Percentiles rank a stretch among this genome's conserved stretches.
phyloP scores from a whole-genome alignment of 2,329 filamentous ascomycete genomes.

The Calonectria pauciramosa region DNA sequence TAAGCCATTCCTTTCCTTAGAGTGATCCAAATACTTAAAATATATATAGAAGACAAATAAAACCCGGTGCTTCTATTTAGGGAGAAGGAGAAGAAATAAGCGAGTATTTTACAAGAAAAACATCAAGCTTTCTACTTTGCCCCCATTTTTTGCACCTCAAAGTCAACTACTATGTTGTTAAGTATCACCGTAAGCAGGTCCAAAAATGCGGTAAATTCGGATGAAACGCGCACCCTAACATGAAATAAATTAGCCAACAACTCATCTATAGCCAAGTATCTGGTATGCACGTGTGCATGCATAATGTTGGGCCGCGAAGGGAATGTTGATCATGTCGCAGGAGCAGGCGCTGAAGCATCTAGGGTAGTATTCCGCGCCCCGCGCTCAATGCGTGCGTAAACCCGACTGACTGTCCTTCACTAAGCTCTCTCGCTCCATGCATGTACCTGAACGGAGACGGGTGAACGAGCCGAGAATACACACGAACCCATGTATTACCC shows the following conservation, averaged over 20 bases:
- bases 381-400: background rate
- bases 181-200: background rate
- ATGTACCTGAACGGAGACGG: no score
- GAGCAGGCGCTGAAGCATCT: background rate
- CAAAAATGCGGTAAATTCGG: background rate
- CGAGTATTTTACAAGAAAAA: background rate
- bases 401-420: no score
- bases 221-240: background rate
- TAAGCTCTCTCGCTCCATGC: no score
- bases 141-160: background rate
- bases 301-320: background rate
- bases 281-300: constrained; percentile 10
- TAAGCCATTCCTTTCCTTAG: no score
- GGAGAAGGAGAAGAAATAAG: background rate
- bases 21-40: no score
- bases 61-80: background rate
- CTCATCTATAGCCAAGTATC: background rate
- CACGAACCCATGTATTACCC: background rate
- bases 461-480: background rate
- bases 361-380: background rate
- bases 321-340: background rate
- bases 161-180: background rate
- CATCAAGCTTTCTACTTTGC: background rate
- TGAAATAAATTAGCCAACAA: background rate
- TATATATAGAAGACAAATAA: no score